phyloP scores from a whole-genome alignment of 2,329 filamentous ascomycete genomes.

The Aspergillus sp. region DNA sequence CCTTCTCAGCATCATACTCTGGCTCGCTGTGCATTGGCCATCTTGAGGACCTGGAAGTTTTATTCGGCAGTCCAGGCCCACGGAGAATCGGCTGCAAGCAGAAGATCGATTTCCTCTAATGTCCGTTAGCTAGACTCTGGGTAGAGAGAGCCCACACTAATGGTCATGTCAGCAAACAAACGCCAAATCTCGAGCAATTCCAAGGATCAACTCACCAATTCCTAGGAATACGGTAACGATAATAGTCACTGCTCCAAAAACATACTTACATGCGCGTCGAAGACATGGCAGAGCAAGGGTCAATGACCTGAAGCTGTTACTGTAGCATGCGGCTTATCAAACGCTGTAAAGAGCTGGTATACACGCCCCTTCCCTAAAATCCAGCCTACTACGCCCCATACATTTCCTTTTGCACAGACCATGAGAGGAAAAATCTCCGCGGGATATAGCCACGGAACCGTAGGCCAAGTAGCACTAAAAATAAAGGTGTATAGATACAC shows the following conservation, averaged over 20 bases:
- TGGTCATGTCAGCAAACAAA: background rate
- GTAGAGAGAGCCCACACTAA: background rate
- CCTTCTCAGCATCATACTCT: too few species aligned
- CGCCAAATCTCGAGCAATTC: background rate
- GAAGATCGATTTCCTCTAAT: too few species aligned
- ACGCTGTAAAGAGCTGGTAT: too few species aligned
- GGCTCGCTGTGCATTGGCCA: too few species aligned
- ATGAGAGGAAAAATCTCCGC: constrained; percentile 58
- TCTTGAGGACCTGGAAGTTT: too few species aligned
- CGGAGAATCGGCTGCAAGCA: too few species aligned
- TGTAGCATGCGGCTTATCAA: too few species aligned
- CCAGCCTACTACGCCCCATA: background rate
- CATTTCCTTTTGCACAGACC: background rate
- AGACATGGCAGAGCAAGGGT: too few species aligned
- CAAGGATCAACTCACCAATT: background rate
- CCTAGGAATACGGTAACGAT: background rate
- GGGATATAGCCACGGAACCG: background rate
- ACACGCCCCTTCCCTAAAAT: background rate
- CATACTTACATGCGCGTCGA: too few species aligned
- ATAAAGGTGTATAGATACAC: constrained; percentile 11
- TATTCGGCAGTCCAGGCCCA: too few species aligned
- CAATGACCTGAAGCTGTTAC: too few species aligned
- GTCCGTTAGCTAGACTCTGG: too few species aligned
- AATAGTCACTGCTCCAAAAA: background rate
- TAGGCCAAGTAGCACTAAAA: background rate